Evolutionary conservation across 345 rosid species (phyloP).

Genomic region (Arabis hirsuta): DNA sequence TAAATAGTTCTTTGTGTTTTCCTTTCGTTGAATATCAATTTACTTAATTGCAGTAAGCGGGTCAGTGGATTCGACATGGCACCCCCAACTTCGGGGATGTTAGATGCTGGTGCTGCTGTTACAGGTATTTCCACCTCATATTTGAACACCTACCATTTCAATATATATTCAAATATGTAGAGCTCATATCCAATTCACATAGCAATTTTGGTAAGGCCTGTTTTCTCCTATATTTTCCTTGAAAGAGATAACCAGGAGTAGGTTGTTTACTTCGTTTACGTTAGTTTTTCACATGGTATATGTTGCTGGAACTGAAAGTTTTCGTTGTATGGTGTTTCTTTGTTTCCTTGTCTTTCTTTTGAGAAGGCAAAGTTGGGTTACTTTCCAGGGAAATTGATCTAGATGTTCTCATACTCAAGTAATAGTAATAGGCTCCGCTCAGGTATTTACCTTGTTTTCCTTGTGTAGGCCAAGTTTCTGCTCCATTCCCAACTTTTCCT

Average conservation of each 20-base stretch:
- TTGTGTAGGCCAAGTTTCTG: constrained; percentile 43
- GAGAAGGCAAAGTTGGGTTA: too few species aligned
- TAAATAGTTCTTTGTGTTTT: background rate
- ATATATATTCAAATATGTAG: background rate
- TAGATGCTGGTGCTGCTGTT: constrained; percentile 51
- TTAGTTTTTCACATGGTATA: too few species aligned
- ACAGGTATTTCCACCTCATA: constrained; percentile 44
- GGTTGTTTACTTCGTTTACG: too few species aligned
- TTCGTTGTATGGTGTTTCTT: too few species aligned
- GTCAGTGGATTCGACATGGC: constrained; percentile 83
- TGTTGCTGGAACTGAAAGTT: too few species aligned
- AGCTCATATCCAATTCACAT: background rate
- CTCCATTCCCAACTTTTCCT: constrained; percentile 34
- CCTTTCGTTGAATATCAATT: constrained; percentile 18
- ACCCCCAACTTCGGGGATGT: constrained; percentile 68
- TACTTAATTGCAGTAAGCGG: constrained; percentile 57
- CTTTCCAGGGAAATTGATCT: too few species aligned
- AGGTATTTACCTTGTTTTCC: constrained; percentile 16
- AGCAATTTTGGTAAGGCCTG: background rate
- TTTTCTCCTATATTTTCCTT: too few species aligned
- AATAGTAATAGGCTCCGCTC: background rate
- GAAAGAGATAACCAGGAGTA: too few species aligned
- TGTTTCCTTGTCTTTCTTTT: too few species aligned
- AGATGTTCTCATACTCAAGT: background rate
- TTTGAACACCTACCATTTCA: constrained; percentile 41